phyloP scores from a whole-genome alignment of 2,329 filamentous ascomycete species.

The Erysiphe pulchra region DNA sequence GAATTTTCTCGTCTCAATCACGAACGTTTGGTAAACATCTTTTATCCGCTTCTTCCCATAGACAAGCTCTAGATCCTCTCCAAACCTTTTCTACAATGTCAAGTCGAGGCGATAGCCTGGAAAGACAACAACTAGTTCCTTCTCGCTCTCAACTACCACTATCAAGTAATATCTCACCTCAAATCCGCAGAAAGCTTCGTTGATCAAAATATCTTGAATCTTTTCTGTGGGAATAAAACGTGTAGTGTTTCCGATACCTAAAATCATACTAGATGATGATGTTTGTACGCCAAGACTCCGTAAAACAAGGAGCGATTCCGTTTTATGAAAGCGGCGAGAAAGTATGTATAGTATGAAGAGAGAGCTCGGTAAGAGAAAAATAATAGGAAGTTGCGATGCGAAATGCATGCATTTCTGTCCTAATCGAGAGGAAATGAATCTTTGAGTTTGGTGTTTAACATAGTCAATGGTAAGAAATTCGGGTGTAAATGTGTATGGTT shows the following conservation, averaged over 20 bases:
- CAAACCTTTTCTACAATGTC: slow-evolving; percentile 68
- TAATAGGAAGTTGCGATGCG: slow-evolving; percentile 16
- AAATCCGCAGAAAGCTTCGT: slow-evolving; percentile 84
- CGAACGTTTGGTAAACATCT: slow-evolving; percentile 1
- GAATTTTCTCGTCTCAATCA: too few relatives aligned
- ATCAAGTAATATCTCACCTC: slow-evolving; percentile 74
- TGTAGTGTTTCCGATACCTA: slow-evolving; percentile 34
- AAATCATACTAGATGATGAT: slow-evolving; percentile 40
- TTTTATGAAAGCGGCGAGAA: slow-evolving; percentile 23
- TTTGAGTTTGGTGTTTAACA: too few relatives aligned
- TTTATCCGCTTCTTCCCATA: slow-evolving; percentile 38
- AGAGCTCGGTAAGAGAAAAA: slow-evolving; percentile 17
- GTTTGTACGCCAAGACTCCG: slow-evolving; percentile 81
- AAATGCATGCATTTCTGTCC: slow-evolving; percentile 13
- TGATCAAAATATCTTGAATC: slow-evolving; percentile 81
- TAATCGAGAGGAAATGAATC: slow-evolving; percentile 6
- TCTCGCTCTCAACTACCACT: slow-evolving; percentile 73
- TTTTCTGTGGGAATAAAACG: slow-evolving; percentile 72
- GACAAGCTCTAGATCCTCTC: slow-evolving; percentile 58
- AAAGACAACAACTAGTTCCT: slow-evolving; percentile 84
- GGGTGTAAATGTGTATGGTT: slow-evolving; percentile 1
- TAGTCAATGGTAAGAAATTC: slow-evolving; percentile 2
- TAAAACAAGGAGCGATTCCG: slow-evolving; percentile 73
- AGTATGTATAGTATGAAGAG: slow-evolving; percentile 18
- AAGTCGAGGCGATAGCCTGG: slow-evolving; percentile 51